Conservation (phyloP, 2,329 filamentous ascomycete species). For the Fusarium tjaetaba region DNA sequence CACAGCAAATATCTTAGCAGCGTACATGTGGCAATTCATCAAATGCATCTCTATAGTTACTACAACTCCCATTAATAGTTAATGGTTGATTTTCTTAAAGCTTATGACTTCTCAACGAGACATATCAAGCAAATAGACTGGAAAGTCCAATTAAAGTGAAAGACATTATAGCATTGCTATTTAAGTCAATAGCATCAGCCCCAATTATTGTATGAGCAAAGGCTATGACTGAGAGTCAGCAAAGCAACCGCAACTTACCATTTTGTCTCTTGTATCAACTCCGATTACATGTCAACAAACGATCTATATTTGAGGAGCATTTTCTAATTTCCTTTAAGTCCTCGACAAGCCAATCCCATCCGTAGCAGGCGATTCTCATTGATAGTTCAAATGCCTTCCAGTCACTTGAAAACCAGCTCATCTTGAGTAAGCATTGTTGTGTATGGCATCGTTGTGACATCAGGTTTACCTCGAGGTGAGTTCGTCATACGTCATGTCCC, state of each 20-base stretch:
- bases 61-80: rapidly evolving
- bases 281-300: rapidly evolving
- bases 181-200: not conserved
- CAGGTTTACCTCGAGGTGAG: not conserved
- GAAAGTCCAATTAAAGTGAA: too few species aligned
- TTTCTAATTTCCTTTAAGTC: not conserved
- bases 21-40: not conserved
- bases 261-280: not conserved
- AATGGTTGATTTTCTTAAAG: too few species aligned
- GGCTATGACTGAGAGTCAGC: not conserved
- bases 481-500: not conserved
- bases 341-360: not conserved
- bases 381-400: rapidly evolving
- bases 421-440: not conserved
- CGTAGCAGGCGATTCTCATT: not conserved
- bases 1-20: rapidly evolving
- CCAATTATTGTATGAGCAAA: rapidly evolving
- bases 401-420: not conserved
- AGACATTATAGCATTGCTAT: not conserved
- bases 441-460: not conserved
- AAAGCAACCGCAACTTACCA: not conserved
- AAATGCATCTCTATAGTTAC: not conserved
- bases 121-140: too few species aligned
- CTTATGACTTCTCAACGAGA: too few species aligned
- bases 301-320: rapidly evolving